Base-by-base conservation (phyloP, 805 yeast genomes). In the Cyberlindnera maritima region DNA sequence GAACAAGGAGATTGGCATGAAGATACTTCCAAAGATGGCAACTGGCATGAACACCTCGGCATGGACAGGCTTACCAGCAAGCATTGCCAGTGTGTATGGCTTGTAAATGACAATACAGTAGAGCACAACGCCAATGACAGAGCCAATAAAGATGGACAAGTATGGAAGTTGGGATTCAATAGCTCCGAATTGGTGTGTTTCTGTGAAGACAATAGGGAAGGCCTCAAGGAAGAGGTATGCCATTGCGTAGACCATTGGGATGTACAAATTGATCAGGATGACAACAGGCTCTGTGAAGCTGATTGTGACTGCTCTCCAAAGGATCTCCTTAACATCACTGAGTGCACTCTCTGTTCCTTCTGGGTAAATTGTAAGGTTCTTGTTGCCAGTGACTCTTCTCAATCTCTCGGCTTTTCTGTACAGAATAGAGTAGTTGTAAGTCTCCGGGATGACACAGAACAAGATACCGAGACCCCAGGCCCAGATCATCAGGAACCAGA, bases 141-240 rank as follows among this genome's bases (percentile, higher is more conserved):
- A 65, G 31, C 87, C 86, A 29, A 76, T 66, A 41, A 71, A 56
- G 35, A 75, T 62, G 14, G 78, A 68, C 35, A 77, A 39, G 61
- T 70, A 82, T 1, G 82, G 62, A 3, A 69, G 62, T 17, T 84
- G 81, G 26, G 62, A 49, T 44, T 74, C 77, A 28, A 79, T 68
- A 20, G 70, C 55, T 4, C 77, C 70, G 61, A 81, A 81, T 28
- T 68, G 58, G 52, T 77, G 69, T 18, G 68, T 56, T 3, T 69
- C 75, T 9, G 50, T 46, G 51, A 74, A 82, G 2, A 77, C 80
- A 32, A 80, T 66, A 10, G 88, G 87, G 63, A 78, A 79, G 4
- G 80, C 80, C 62, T 82, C 86, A 55, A 81, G 78, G 69, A 77
- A 81, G 19, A 79, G 60, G 59, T 78, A 82, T 50, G 77, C 53